Evolutionary conservation across 345 rosid genomes (phyloP).

Genomic region (Camelina hispida): DNA sequence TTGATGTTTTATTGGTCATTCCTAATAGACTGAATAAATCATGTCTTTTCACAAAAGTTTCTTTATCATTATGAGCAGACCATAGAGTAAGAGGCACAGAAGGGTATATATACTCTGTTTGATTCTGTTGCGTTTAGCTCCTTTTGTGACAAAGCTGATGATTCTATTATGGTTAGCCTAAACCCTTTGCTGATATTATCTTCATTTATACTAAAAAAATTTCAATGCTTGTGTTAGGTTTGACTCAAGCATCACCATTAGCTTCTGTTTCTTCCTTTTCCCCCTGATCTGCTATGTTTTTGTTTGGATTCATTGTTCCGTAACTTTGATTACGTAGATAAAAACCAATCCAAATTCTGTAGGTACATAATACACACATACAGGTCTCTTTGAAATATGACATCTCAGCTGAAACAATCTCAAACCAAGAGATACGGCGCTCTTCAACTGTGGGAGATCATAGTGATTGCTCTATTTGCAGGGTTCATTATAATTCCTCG

Average conservation of each 20-base stretch:
- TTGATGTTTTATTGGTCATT: no score
- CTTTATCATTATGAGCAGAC: no score
- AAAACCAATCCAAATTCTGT: conserved; percentile 18
- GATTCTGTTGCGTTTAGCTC: conserved; percentile 8
- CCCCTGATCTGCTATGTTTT: background rate
- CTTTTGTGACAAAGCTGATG: background rate
- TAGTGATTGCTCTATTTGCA: conserved; percentile 65
- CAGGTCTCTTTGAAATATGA: conserved; percentile 45
- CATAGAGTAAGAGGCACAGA: no score
- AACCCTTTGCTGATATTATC: conserved; percentile 5
- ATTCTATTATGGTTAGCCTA: conserved; percentile 2
- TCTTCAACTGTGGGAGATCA: conserved; percentile 74
- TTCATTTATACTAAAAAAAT: background rate
- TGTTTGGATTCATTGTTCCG: background rate
- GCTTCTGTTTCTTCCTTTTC: background rate
- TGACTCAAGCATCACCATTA: conserved; percentile 7
- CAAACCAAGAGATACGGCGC: conserved; percentile 62
- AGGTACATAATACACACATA: conserved; percentile 31
- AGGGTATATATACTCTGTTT: background rate
- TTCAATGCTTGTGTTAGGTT: background rate
- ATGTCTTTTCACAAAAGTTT: no score
- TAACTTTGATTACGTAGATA: conserved; percentile 11
- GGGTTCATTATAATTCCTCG: conserved; percentile 58
- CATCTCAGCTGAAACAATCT: conserved; percentile 60
- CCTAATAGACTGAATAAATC: no score